A percentile compares a stretch with the other conserved stretches of the same genome.
These are phyloP conservation scores for Globisporangium canariense DNA, from an alignment of 352 stramenopile genomes.

Conservation along the genomic window DNA sequence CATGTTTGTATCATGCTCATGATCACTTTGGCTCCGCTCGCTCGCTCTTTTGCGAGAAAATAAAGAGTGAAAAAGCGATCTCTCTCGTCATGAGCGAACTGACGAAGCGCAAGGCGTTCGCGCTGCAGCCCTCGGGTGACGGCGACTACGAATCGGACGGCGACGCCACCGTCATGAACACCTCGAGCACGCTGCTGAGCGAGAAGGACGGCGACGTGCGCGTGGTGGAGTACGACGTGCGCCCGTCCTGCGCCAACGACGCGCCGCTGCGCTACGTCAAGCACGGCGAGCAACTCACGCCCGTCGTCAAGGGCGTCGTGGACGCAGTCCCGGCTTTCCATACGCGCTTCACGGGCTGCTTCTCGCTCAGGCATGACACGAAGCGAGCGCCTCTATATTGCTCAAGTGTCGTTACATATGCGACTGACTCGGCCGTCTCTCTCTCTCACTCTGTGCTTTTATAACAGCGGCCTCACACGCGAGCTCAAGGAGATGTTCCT, in stretches of 20 bases:
- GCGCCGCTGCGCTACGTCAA: constrained; percentile 45
- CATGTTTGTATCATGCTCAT: too few relatives aligned
- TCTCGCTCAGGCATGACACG: constrained; percentile 18
- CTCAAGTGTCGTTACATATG: too few relatives aligned
- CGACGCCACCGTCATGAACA: constrained; percentile 12
- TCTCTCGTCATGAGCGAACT: constrained; percentile 32
- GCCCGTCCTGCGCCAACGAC: constrained; percentile 50
- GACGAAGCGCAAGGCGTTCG: constrained; percentile 47
- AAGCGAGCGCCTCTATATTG: not conserved
- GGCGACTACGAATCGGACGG: constrained; percentile 11
- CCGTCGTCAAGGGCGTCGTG: constrained; percentile 15
- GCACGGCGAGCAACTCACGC: constrained; percentile 30
- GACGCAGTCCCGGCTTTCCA: constrained; percentile 6
- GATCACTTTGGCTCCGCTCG: too few relatives aligned
- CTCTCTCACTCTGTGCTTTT: not conserved
- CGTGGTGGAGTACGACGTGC: constrained; percentile 57
- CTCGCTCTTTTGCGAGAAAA: too few relatives aligned
- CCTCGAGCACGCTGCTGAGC: constrained; percentile 17
- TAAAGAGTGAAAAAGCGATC: not conserved
- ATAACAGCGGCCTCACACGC: constrained; percentile 28
- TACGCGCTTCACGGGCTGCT: constrained; percentile 18
- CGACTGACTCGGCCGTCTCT: not conserved
- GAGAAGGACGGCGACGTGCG: constrained; percentile 27
- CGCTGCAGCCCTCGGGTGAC: not conserved
- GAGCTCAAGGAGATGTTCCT: constrained; percentile 87